phyloP scores from a whole-genome alignment of 1,139 yeast genomes.

The Kodamaea ohmeri region DNA sequence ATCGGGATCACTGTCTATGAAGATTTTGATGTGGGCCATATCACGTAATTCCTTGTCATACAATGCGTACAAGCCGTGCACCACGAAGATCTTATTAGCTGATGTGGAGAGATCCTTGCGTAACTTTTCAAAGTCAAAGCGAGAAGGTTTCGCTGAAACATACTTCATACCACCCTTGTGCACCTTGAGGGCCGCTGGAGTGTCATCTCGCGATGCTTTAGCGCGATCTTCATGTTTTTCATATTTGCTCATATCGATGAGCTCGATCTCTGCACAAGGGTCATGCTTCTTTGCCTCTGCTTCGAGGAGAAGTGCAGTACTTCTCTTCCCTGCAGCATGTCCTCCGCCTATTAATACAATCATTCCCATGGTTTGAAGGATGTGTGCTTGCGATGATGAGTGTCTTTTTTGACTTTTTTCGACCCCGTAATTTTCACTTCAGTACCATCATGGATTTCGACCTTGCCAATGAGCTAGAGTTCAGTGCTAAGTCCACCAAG shows the following conservation, averaged over 20 bases:
- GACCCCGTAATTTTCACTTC: no score
- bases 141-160: slow-evolving; percentile 37
- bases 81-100: slow-evolving; percentile 46
- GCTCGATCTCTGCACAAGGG: slow-evolving; percentile 23
- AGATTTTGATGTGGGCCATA: slow-evolving; percentile 64
- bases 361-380: background rate
- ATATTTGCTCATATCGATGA: slow-evolving; percentile 30
- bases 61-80: slow-evolving; percentile 81
- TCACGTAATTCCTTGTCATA: slow-evolving; percentile 60
- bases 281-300: slow-evolving; percentile 24
- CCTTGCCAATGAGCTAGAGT: slow-evolving; percentile 55
- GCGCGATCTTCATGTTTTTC: slow-evolving; percentile 13
- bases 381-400: no score
- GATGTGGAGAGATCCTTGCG: slow-evolving; percentile 16
- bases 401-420: no score
- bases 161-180: slow-evolving; percentile 18
- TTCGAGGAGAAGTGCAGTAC: slow-evolving; percentile 34
- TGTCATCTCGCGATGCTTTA: slow-evolving; percentile 15
- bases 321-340: slow-evolving; percentile 64
- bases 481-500: slow-evolving; percentile 52
- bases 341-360: slow-evolving; percentile 68
- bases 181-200: slow-evolving; percentile 35
- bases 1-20: slow-evolving; percentile 85
- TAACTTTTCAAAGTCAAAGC: slow-evolving; percentile 35
- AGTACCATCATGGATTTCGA: slow-evolving; percentile 47